Evolutionary conservation across 805 yeast species (phyloP), one percentile per base, ranked within the genome.

Genomic region (Hyphopichia homilentoma): DNA sequence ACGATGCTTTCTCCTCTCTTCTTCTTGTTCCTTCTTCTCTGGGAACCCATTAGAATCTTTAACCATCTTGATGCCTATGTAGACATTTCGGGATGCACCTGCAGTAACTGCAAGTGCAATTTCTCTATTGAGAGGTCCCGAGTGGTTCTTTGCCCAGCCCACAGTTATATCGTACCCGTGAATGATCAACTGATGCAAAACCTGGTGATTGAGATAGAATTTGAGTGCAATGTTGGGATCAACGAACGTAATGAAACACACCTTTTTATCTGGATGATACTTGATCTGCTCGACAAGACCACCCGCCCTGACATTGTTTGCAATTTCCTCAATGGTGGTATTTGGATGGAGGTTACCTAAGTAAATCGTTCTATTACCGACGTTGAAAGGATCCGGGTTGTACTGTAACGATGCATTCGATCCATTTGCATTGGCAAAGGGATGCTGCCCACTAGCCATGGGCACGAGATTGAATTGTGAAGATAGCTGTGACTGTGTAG

Each of bases 71-170:
- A 78, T 57, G 22, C 90, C 88, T 38, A 84, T 76, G 53, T 84
- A 84, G 11, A 84, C 75, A 50, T 84, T 84, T 62, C 94, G 72
- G 20, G 84, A 76, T 3, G 89, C 90, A 19, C 89, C 88, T 2
- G 74, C 72, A 2, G 84, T 73, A 2, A 81, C 84, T 2, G 86
- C 86, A 27, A 73, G 54, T 1, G 78, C 61, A 26, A 84, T 67
- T 2, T 70, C 66, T 26, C 75, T 66, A 21, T 69, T 68, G 20
- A 83, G 47, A 0, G 83, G 79, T 1, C 89, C 88, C 11, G 82
- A 65, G 44, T 77, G 78, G 25, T 75, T 73, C 24, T 80, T 65
- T 15, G 71, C 86, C 90, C 90, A 84, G 8, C 84, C 84, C 22
- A 84, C 75, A 38, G 71, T 76, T 7, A 82, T 52, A 41, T 72